Percentiles rank a stretch among this genome's conserved stretches.
Conservation (phyloP, 805 yeast species). For the Jamesozyma jinghongensis region DNA sequence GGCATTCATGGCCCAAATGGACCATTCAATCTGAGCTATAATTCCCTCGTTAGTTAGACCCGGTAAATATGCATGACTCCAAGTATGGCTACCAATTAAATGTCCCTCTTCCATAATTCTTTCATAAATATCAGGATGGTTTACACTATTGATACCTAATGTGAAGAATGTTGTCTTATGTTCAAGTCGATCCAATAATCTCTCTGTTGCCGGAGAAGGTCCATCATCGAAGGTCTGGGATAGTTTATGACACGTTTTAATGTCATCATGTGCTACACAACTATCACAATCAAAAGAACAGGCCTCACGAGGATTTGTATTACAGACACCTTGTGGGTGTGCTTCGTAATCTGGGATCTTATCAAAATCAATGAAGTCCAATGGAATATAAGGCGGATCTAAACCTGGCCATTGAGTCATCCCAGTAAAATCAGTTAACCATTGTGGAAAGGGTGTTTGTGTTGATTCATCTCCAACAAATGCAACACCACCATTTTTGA, state of each 20-base stretch:
- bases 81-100: conserved; percentile 78
- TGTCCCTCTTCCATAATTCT: conserved; percentile 56
- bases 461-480: conserved; percentile 5
- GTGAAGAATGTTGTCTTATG: conserved; percentile 72
- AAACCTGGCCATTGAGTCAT: conserved; percentile 73
- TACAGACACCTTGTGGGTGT: conserved; percentile 55
- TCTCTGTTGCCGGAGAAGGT: conserved; percentile 65
- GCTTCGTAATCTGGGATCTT: conserved; percentile 41
- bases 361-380: conserved; percentile 55
- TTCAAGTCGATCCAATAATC: conserved; percentile 45
- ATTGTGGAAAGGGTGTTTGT: conserved; percentile 56
- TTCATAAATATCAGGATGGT: conserved; percentile 64
- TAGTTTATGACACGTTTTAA: conserved; percentile 59
- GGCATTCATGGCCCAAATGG: conserved; percentile 96
- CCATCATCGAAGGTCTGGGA: conserved; percentile 96
- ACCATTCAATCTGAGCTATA: conserved; percentile 88
- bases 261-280: conserved; percentile 70
- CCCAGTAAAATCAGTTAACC: conserved; percentile 74
- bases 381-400: conserved; percentile 81
- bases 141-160: conserved; percentile 70
- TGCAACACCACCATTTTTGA: conserved; percentile 6
- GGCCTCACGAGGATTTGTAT: conserved; percentile 35
- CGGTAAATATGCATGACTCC: conserved; percentile 87
- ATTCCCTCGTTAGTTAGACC: conserved; percentile 67
- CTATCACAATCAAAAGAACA: conserved; percentile 85